A percentile compares a stretch with the other conserved stretches of the same genome.
phyloP scores from a whole-genome alignment of 352 stramenopile species.

The Saprolegnia diclina region DNA sequence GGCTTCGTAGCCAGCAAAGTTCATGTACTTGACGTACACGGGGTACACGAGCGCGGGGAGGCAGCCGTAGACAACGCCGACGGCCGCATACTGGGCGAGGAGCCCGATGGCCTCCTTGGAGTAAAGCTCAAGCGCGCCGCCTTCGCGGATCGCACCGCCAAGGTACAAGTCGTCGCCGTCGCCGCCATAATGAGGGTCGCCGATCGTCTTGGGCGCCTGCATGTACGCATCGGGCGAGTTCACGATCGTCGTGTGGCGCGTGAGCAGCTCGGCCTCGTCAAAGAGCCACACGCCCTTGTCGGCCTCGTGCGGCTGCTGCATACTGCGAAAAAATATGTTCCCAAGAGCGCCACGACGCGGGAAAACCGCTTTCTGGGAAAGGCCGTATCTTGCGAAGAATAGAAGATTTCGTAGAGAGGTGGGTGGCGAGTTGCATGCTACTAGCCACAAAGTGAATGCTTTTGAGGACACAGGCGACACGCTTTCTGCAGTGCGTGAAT shows the following conservation, averaged over 20 bases:
- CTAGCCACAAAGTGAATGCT: background rate
- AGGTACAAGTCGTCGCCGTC: slow-evolving; percentile 2
- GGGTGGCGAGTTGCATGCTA: background rate
- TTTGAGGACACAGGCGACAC: too few relatives aligned
- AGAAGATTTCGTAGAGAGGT: background rate
- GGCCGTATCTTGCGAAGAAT: background rate
- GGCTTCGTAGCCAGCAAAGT: slow-evolving; percentile 24
- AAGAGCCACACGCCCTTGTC: slow-evolving; percentile 1
- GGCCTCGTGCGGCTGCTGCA: background rate
- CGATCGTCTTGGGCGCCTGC: background rate
- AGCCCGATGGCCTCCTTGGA: slow-evolving; percentile 31
- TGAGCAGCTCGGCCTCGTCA: slow-evolving; percentile 1
- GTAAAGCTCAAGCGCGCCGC: background rate
- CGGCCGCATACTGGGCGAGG: slow-evolving; percentile 42
- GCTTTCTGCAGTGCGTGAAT: too few relatives aligned
- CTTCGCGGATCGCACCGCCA: slow-evolving; percentile 6
- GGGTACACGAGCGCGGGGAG: slow-evolving; percentile 35
- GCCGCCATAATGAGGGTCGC: background rate
- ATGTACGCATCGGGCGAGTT: background rate
- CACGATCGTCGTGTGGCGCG: background rate
- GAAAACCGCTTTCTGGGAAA: background rate
- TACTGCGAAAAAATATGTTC: background rate
- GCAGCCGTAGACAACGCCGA: slow-evolving; percentile 33
- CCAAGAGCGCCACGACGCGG: too few relatives aligned
- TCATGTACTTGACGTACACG: slow-evolving; percentile 34